Evolutionary conservation across 2,329 filamentous ascomycete species (phyloP).

Genomic region (Teratosphaeria zuluensis): DNA sequence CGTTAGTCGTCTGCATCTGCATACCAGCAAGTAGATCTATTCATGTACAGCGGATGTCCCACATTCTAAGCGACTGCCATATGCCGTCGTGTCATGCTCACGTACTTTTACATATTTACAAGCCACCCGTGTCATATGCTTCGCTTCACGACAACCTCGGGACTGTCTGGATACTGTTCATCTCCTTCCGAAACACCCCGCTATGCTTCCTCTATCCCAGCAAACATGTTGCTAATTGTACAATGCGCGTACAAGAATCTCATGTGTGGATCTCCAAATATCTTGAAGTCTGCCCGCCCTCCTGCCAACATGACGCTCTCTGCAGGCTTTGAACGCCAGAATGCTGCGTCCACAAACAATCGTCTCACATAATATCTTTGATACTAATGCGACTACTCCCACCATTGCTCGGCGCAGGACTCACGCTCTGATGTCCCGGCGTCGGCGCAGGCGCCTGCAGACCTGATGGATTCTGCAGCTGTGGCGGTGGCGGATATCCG

Average conservation of each 20-base stretch:
- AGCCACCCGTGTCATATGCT: not conserved
- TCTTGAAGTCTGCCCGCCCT: too few species aligned
- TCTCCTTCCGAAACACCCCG: not conserved
- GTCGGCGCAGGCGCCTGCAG: slow-evolving; percentile 13
- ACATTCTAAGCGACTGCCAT: not conserved
- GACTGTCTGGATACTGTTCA: not conserved
- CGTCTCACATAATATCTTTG: slow-evolving; percentile 26
- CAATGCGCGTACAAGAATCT: not conserved
- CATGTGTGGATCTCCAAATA: not conserved
- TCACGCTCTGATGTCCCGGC: slow-evolving; percentile 4
- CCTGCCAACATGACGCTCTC: too few species aligned
- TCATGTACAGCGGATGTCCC: not conserved
- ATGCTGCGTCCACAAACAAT: too few species aligned
- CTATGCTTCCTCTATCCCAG: not conserved
- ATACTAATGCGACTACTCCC: slow-evolving; percentile 27
- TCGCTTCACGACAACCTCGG: not conserved
- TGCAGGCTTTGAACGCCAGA: too few species aligned
- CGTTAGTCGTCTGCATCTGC: slow-evolving; percentile 33
- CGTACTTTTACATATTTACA: not conserved
- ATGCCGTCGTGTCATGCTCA: not conserved
- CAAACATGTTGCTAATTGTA: not conserved
- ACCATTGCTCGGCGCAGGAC: slow-evolving; percentile 12
- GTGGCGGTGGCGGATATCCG: slow-evolving; percentile 5
- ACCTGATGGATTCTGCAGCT: slow-evolving; percentile 6
- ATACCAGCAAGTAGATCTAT: not conserved